phyloP scores from a whole-genome alignment of 75 land plant species.

The Adiantum capillusveneris region DNA sequence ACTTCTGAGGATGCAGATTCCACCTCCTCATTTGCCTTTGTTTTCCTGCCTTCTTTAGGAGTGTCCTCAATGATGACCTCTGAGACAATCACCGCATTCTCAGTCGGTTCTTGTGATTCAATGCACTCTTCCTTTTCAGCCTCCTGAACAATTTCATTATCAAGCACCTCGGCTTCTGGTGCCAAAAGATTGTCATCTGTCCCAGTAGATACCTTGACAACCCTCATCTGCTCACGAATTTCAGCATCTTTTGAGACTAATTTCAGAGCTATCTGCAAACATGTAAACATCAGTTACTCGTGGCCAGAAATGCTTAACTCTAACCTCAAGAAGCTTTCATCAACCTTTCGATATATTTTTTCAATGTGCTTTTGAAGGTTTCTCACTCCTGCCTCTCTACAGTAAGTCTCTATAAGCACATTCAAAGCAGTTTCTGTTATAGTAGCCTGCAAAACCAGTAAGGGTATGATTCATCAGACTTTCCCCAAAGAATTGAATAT shows the following conservation, averaged over 20 bases:
- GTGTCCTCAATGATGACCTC: background rate
- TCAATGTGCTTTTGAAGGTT: conserved; percentile 96
- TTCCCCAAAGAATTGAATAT: background rate
- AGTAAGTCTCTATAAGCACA: conserved; percentile 79
- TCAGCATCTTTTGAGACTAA: conserved; percentile 53
- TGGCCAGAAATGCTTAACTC: background rate
- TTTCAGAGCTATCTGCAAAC: conserved; percentile 73
- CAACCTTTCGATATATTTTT: conserved; percentile 93
- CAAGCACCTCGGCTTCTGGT: conserved; percentile 4
- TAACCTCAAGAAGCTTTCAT: too few relatives aligned
- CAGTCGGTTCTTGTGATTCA: background rate
- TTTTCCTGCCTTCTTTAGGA: background rate
- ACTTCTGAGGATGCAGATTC: background rate
- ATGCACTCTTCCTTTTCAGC: background rate
- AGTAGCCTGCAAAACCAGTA: conserved; percentile 60
- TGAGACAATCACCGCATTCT: background rate
- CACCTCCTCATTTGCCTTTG: background rate
- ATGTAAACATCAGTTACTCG: background rate
- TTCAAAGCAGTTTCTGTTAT: conserved; percentile 86
- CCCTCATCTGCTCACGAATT: conserved; percentile 7
- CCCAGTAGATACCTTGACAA: conserved; percentile 13
- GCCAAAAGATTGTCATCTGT: conserved; percentile 1
- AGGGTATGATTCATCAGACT: too few relatives aligned
- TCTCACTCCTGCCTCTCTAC: conserved; percentile 94
- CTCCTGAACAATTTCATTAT: background rate